Evolutionary conservation across 2,329 filamentous ascomycete genomes (phyloP), one percentile per base, ranked within the genome.

Genomic region (Laburnicola sp.): DNA sequence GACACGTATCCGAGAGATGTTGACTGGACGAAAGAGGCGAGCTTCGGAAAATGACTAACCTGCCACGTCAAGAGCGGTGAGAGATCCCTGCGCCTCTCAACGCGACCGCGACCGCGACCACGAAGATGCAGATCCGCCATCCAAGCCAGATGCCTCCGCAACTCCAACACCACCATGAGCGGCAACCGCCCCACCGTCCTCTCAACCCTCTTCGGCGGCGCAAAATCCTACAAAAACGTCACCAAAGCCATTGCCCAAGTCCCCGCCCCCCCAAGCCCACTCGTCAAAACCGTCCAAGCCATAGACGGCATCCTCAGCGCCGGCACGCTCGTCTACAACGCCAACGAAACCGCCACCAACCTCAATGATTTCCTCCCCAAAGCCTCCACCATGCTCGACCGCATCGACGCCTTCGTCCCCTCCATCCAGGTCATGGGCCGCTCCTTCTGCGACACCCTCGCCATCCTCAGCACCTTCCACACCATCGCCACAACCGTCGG

Each of bases 351-450:
- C 8, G 32, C 47, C 8, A 26, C 9, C 10, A 43, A 50, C 21
- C 32, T 50, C 9, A 50, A 50, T 8, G 47, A 50, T 1, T 50
- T 50, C 34, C 37, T 50, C 27, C 47, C 47, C 5, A 50, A 50
- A n/a, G 39, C 39, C 10, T 43, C 47, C 7, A 44, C 28, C 8
- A 32, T 38, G 32, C 26, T 50, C 2, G 47, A 50, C 32, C 47
- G 47, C 32, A 25, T 50, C 30, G 47, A 50, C 2, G n/a, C 38
- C 16, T 50, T 50, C 27, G 34, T 50, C 39, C 47, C 47, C 1
- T 44, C 47, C 6, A 50, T 50, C 31, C 47, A 50, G 39, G 34
- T 50, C 7, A 50, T 50, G 40, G 47, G 47, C 1, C 32, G 32
- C 6, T 50, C 47, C 3, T 49, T 50, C 27, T 50, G 47, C 32